Percentiles rank a stretch among this genome's conserved stretches.
These are phyloP conservation scores for Chiua virens DNA, from an alignment of 768 basidiomycete species.

Conservation along the genomic window DNA sequence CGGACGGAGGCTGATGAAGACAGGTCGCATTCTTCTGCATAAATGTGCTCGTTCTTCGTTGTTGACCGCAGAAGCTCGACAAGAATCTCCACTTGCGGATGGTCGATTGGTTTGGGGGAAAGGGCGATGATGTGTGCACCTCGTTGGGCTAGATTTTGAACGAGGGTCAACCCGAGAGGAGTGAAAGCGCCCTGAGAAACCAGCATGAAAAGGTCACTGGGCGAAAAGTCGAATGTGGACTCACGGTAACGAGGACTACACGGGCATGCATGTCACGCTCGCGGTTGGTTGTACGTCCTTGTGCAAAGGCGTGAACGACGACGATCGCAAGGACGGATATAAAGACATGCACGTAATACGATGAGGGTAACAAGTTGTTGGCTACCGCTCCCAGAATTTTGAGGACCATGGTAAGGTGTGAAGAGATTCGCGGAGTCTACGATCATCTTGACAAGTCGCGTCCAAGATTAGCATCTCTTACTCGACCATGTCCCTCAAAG, in stretches of 20 bases:
- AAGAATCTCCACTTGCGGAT: slow-evolving; percentile 52
- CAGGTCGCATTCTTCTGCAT: slow-evolving; percentile 76
- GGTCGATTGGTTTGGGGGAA: slow-evolving; percentile 53
- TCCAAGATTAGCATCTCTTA: slow-evolving; percentile 2
- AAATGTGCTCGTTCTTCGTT: slow-evolving; percentile 75
- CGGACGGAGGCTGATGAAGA: slow-evolving; percentile 64
- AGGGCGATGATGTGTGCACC: slow-evolving; percentile 83
- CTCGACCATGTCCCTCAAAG: slow-evolving; percentile 82
- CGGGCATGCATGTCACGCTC: slow-evolving; percentile 77
- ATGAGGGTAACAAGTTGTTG: slow-evolving; percentile 48
- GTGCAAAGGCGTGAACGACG: slow-evolving; percentile 57
- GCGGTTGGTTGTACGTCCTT: slow-evolving; percentile 67
- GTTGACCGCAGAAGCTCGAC: slow-evolving; percentile 65
- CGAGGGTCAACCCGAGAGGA: slow-evolving; percentile 64
- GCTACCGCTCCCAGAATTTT: slow-evolving; percentile 42
- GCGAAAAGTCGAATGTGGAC: slow-evolving; percentile 15
- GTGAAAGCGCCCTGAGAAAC: slow-evolving; percentile 67
- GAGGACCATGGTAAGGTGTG: slow-evolving; percentile 52
- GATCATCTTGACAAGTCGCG: slow-evolving; percentile 8
- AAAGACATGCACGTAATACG: slow-evolving; percentile 56
- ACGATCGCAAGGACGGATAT: slow-evolving; percentile 45
- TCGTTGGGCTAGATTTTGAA: slow-evolving; percentile 65
- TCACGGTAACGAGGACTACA: slow-evolving; percentile 68
- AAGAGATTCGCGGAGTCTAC: slow-evolving; percentile 13
- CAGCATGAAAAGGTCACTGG: slow-evolving; percentile 1